Evolutionary conservation across 495 filamentous ascomycete species (phyloP), one percentile per base, ranked within the genome.

Genomic region (Penicillium mononematosum): DNA sequence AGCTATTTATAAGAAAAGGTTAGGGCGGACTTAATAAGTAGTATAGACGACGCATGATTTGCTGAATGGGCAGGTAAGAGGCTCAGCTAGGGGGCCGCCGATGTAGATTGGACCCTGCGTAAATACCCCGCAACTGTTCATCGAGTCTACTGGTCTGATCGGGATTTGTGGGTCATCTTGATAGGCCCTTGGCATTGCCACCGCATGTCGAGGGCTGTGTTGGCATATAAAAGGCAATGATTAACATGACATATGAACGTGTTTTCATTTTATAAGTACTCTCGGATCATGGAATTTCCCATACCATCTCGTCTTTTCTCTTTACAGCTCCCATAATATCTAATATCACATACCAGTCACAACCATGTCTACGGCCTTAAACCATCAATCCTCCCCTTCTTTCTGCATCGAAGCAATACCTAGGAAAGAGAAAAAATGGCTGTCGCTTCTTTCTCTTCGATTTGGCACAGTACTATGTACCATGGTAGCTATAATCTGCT

Each of bases 331-430:
- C 25, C 17, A 5, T 36, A 5, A 7, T 19, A 43, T 32, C 2
- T 45, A 16, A 29, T 45, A 9, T 32, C 6, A 24, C 3, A 16
- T 51, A 29, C 31, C 20, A 50, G 11, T 6, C 25, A n/a, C 17
- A 19, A 32, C n/a, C 12, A 58, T 51, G 56, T 12, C 41, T 45
- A 45, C 43, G 8, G 48, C 31, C 10, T 45, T 36, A 12, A 34
- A 56, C n/a, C 36, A 63, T 12, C 42, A 53, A 24, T 2, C 19
- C 14, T n/a, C 31, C 36, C 11, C 43, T 14, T 42, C 52, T 22
- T 64, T 46, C 55, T 53, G 52, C 31, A 43, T 61, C 3, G 62
- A 64, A 5, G 62, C 55, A 10, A 17, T 64, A 36, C 62, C 58
- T 7, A 51, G 58, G 32, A 20, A 39, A n/a, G 41, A 58, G 10